Base-by-base conservation (phyloP, 1,139 yeast genomes). In the Geotrichum citri-aurantii region DNA sequence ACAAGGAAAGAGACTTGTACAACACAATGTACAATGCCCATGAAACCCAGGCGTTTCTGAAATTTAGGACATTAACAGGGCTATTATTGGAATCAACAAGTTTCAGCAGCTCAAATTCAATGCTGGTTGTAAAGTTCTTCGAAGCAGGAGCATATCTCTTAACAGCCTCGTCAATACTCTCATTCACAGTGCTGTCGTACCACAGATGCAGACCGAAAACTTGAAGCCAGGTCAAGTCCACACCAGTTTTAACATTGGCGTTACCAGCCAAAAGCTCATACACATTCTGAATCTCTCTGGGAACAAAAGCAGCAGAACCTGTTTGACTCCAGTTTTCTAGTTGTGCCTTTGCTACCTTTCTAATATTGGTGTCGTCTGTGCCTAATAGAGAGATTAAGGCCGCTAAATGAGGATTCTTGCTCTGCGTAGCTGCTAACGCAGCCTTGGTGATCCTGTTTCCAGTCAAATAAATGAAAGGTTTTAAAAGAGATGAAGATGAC, bases 341-440 rank as follows among this genome's bases (percentile, higher is more conserved):
- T 70, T 91, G 97, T 44, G 74, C 72, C 6, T 69, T 65, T 0
- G 97, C 92, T 58, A 82, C 75, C 0, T 68, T 67, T 59, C 79
- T 77, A 1, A 87, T 84, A 0, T 78, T 75, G 0, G 77, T 77
- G 31, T 62, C 67, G 63, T 86, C 84, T 0, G 93, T 81, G 49
- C 88, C 96, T 14, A 87, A 72, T 54, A 88, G 73, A 0, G 96
- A 80, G n/a, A 92, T 72, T 29, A 89, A 67, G 0, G 82, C 83
- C 0, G 96, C 83, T 42, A 92, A 72, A 69, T 91, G 96, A 10
- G 80, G 73, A 66, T 87, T 86, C 12, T 79, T 79, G 0, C 86
- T 72, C 24, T 78, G 75, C 3, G 84, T 72, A 0, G 97, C 91
- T 1, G 75, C 63, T 46, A 77, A 75, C 8, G 87, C 78, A 0